Evolutionary conservation across 305 asterid genomes (phyloP).

Genomic region (Fraxinus sp.): DNA sequence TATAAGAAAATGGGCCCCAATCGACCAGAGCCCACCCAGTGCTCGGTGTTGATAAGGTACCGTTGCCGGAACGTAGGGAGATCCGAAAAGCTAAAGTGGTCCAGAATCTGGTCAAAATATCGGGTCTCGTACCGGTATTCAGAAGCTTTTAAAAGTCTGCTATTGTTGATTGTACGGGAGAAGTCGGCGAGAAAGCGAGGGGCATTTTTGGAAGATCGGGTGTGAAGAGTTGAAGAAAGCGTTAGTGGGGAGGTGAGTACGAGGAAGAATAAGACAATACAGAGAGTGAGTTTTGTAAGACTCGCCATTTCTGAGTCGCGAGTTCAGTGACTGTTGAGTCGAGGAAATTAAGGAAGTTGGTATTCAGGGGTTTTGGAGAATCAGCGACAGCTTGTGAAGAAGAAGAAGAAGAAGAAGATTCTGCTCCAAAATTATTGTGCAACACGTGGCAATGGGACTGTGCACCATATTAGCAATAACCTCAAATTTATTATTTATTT

Average conservation of each 20-base stretch:
- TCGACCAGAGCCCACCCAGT: conserved; percentile 64
- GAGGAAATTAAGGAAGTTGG: neutral
- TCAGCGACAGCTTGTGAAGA: neutral
- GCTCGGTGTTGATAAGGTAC: conserved; percentile 64
- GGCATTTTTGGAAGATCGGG: conserved; percentile 24
- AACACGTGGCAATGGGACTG: neutral
- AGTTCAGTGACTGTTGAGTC: neutral
- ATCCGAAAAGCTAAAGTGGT: conserved; percentile 74
- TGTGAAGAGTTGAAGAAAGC: conserved; percentile 15
- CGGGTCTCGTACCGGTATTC: conserved; percentile 61
- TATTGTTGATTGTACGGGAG: conserved; percentile 26
- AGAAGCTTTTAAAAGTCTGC: conserved; percentile 29
- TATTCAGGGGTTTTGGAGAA: neutral
- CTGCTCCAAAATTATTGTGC: neutral
- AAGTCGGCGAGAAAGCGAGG: conserved; percentile 43
- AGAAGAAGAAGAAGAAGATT: neutral
- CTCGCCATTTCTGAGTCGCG: conserved; percentile 38
- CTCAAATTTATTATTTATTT: too few relatives aligned
- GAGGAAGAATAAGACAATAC: conserved; percentile 24
- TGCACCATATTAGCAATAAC: neutral
- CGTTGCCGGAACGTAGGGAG: conserved; percentile 69
- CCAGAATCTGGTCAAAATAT: conserved; percentile 67
- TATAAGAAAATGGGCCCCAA: conserved; percentile 74
- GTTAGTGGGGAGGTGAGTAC: conserved; percentile 20
- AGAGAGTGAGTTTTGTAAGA: conserved; percentile 17